Evolutionary conservation across 192 early-diverging fungal genomes (phyloP).

Genomic region (Umbelopsis sp.): DNA sequence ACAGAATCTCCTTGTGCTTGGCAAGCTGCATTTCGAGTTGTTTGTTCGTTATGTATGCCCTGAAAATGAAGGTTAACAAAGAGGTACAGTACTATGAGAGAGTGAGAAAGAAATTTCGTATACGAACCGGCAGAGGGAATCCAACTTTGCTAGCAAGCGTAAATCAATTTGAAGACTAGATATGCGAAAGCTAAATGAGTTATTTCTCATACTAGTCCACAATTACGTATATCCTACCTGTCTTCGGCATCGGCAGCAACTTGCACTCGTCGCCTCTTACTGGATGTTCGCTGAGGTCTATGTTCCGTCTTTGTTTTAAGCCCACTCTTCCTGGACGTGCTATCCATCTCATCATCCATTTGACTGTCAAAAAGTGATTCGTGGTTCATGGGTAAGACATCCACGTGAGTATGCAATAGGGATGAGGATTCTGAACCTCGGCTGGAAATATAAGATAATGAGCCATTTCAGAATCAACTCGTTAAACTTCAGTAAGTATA

Average conservation of each 20-base stretch:
- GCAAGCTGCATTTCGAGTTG: conserved; percentile 37
- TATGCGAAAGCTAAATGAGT: too few relatives aligned
- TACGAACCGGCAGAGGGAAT: conserved; percentile 36
- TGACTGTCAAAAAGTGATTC: background rate
- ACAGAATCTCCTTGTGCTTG: conserved; percentile 19
- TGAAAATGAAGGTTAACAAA: background rate
- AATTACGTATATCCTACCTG: too few relatives aligned
- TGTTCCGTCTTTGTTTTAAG: background rate
- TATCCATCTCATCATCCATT: conserved; percentile 1
- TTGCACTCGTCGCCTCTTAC: background rate
- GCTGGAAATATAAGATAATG: background rate
- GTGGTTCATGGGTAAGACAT: conserved; percentile 1
- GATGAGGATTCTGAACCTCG: background rate
- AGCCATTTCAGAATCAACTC: background rate
- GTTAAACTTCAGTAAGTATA: background rate
- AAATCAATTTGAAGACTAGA: conserved; percentile 35
- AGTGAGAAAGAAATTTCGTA: background rate
- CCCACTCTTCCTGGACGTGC: background rate
- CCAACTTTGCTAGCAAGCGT: conserved; percentile 40
- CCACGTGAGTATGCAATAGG: background rate
- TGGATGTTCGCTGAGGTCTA: background rate
- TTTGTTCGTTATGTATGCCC: conserved; percentile 39
- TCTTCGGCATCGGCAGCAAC: background rate
- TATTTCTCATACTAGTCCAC: too few relatives aligned
- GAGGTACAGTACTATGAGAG: background rate